These are phyloP conservation scores for Leccinum solheimii DNA, from an alignment of 1,284 basidiomycete species.

Conservation along the genomic window DNA sequence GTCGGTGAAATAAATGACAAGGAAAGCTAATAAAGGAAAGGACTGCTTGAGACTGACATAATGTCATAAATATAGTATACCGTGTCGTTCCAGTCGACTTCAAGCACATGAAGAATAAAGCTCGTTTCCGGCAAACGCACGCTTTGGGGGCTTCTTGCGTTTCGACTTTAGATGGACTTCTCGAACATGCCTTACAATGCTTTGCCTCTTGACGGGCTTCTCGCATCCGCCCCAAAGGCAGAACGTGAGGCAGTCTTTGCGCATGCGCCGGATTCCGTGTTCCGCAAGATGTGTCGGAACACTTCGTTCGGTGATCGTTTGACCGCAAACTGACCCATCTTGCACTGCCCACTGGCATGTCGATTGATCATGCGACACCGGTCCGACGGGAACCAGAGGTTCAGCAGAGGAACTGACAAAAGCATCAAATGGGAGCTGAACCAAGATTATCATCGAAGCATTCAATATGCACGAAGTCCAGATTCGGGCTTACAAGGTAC, in stretches of 20 bases:
- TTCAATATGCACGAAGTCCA: neutral
- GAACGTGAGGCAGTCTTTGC: neutral
- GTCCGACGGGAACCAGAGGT: neutral
- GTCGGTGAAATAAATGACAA: neutral
- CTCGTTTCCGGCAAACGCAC: neutral
- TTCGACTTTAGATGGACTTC: constrained; percentile 20
- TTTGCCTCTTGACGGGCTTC: constrained; percentile 1
- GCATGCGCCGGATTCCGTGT: constrained; percentile 18
- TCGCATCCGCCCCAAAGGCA: constrained; percentile 23
- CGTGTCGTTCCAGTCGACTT: neutral
- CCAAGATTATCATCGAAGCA: neutral
- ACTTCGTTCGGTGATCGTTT: neutral
- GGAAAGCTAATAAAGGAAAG: neutral
- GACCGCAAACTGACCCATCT: constrained; percentile 6
- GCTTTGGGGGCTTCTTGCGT: constrained; percentile 6
- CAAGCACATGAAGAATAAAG: neutral
- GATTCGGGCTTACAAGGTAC: constrained; percentile 8
- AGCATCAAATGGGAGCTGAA: neutral
- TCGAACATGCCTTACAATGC: constrained; percentile 12
- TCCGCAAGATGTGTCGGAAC: constrained; percentile 16
- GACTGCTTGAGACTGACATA: constrained; percentile 2
- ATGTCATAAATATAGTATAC: neutral
- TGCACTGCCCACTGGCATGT: constrained; percentile 13
- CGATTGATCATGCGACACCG: neutral
- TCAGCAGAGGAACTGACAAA: neutral